phyloP scores from a whole-genome alignment of 345 rosid species.

The Balakata baccata region DNA sequence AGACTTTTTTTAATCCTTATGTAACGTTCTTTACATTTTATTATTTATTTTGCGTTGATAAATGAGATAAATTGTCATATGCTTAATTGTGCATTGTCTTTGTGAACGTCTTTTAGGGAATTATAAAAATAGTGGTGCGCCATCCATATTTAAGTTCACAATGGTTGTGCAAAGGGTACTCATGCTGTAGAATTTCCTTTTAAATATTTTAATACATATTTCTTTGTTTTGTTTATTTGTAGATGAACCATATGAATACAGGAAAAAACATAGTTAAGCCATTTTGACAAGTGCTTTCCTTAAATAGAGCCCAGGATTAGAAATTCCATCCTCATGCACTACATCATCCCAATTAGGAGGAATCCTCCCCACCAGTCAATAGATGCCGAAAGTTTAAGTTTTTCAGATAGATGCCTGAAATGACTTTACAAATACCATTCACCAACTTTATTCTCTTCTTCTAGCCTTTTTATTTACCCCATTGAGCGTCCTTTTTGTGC shows the following conservation, averaged over 20 bases:
- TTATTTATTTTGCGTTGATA: neutral
- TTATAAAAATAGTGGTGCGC: neutral
- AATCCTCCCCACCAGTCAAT: slow-evolving; percentile 15
- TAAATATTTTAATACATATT: slow-evolving; percentile 14
- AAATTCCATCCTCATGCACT: slow-evolving; percentile 5
- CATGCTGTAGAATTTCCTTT: slow-evolving; percentile 13
- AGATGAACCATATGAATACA: slow-evolving; percentile 4
- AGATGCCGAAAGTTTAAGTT: slow-evolving; percentile 19
- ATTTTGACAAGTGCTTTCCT: slow-evolving; percentile 9
- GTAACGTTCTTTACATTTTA: neutral
- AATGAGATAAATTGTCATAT: neutral
- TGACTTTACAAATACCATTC: slow-evolving; percentile 20
- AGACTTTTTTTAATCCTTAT: neutral
- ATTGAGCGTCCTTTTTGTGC: slow-evolving; percentile 9
- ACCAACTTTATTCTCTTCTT: slow-evolving; percentile 33
- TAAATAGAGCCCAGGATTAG: slow-evolving; percentile 8
- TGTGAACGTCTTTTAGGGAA: neutral
- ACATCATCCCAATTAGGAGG: neutral
- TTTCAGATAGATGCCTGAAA: slow-evolving; percentile 29
- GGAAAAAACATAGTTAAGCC: neutral
- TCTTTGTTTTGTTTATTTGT: slow-evolving; percentile 1
- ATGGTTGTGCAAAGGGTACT: slow-evolving; percentile 2
- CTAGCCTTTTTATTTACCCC: slow-evolving; percentile 27
- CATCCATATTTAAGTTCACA: neutral
- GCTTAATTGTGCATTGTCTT: neutral